A percentile compares a stretch with the other conserved stretches of the same genome.
phyloP scores from a whole-genome alignment of 768 basidiomycete genomes.

The Phaeotremella skinneri region DNA sequence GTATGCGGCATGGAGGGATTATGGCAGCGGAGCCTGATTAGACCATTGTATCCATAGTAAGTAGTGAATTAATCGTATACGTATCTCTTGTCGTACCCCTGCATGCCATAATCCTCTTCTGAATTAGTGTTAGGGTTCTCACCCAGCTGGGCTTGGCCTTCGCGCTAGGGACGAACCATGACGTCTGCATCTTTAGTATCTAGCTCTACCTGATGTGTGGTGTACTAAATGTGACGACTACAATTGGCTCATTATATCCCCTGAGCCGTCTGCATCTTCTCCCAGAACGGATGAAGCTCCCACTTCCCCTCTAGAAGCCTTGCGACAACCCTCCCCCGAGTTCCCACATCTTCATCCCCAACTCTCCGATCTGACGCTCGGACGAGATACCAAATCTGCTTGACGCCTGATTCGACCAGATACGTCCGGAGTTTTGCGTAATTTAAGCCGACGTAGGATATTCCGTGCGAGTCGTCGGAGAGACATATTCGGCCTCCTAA shows the following conservation, averaged over 20 bases:
- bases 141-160: too few species aligned
- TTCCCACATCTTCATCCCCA: slow-evolving; percentile 18
- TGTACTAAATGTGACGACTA: too few species aligned
- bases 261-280: slow-evolving; percentile 12
- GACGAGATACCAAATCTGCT: slow-evolving; percentile 54
- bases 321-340: slow-evolving; percentile 29
- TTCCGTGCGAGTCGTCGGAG: slow-evolving; percentile 95
- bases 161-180: too few species aligned
- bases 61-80: too few species aligned
- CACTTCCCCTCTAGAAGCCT: slow-evolving; percentile 29
- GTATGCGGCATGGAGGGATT: too few species aligned
- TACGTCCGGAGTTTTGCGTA: slow-evolving; percentile 69
- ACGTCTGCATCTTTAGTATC: too few species aligned
- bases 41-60: too few species aligned
- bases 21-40: too few species aligned
- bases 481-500: slow-evolving; percentile 73
- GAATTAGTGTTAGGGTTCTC: too few species aligned
- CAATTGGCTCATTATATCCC: slow-evolving; percentile 7
- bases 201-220: too few species aligned
- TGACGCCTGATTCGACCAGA: slow-evolving; percentile 61
- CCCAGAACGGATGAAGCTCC: slow-evolving; percentile 40
- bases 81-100: too few species aligned
- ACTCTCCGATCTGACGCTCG: neutral
- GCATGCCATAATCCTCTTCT: too few species aligned
- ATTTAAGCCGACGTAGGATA: slow-evolving; percentile 80